Percentiles rank a stretch among this genome's conserved stretches.
phyloP scores from a whole-genome alignment of 1,284 basidiomycete genomes.

The Ceratobasidium sp. region DNA sequence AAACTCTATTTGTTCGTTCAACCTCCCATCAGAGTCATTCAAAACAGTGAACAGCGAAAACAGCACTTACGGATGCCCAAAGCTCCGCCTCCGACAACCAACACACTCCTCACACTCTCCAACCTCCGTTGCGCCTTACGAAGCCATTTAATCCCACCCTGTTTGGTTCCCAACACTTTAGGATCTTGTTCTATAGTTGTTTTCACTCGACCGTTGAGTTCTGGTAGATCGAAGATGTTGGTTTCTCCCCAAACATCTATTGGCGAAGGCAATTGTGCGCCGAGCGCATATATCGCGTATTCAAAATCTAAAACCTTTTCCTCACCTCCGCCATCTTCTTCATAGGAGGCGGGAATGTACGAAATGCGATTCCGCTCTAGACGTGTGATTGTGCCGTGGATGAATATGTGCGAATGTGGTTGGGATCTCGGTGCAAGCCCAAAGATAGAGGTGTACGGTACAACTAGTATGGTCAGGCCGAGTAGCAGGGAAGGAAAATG shows the following conservation, averaged over 20 bases:
- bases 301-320: slow-evolving; percentile 56
- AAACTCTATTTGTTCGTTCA: slow-evolving; percentile 56
- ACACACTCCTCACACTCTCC: slow-evolving; percentile 56
- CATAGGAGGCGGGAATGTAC: slow-evolving; percentile 6
- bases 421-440: slow-evolving; percentile 55
- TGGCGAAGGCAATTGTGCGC: slow-evolving; percentile 58
- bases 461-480: slow-evolving; percentile 56
- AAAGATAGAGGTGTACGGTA: slow-evolving; percentile 47
- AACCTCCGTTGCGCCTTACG: slow-evolving; percentile 55
- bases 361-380: slow-evolving; percentile 11
- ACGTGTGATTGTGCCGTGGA: slow-evolving; percentile 47
- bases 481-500: slow-evolving; percentile 65
- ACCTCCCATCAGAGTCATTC: no score
- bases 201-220: no score
- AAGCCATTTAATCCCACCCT: slow-evolving; percentile 55
- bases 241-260: slow-evolving; percentile 56
- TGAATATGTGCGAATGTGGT: slow-evolving; percentile 59
- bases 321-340: background rate
- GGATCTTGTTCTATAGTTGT: slow-evolving; percentile 31
- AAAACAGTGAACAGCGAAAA: background rate
- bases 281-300: slow-evolving; percentile 62
- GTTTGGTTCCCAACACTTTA: slow-evolving; percentile 13
- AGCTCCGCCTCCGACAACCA: slow-evolving; percentile 64
- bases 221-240: no score
- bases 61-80: slow-evolving; percentile 61